Evolutionary conservation across 2,329 filamentous ascomycete species (phyloP), one percentile per base, ranked within the genome.

Genomic region (Hypoxylon sp.): DNA sequence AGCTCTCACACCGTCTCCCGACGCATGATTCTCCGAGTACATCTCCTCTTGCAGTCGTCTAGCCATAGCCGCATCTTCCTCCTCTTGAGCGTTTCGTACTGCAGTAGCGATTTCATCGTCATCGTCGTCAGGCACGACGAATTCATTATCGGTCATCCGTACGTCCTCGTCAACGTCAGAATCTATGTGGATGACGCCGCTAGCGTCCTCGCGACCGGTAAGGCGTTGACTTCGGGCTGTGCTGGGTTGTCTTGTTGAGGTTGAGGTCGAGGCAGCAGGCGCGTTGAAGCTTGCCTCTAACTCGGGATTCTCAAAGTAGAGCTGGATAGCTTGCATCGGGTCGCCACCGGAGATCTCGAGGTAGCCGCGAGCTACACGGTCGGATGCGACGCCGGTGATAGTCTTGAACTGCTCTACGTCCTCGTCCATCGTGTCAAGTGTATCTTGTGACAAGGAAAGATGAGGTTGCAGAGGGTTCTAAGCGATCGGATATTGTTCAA

Each of bases 61-160:
- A 5, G 96, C 96, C 89, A 98, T 95, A 45, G 92, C 94, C 55
- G 93, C 94, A 74, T 99, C 96, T 74, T 97, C 94, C 69, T 97
- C 94, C 70, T 91, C 88, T 56, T 89, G 83, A 14, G 85, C 87
- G 3, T 78, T 79, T 30, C 79, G 80, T 8, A 80, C 80, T 39
- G 84, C 79, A 27, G 78, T 79, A 3, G 76, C 78, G 3, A 80
- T 80, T 16, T 81, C 80, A 16, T 80, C 76, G 16, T 79, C 76
- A 56, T 81, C 75, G 51, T 72, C 73, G 12, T 65, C 62, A 6
- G 70, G 65, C 27, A 60, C 53, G 19, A 65, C 63, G n/a, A 76
- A 74, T 14, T 78, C 75, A 21, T 80, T 76, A 60, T 82, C 77
- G 51, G 76, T 70, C 65, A 75, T 80, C 65, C 78, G 74, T 21